Evolutionary conservation across 2,329 filamentous ascomycete species (phyloP).

Genomic region (Davidsoniella eucalypti): DNA sequence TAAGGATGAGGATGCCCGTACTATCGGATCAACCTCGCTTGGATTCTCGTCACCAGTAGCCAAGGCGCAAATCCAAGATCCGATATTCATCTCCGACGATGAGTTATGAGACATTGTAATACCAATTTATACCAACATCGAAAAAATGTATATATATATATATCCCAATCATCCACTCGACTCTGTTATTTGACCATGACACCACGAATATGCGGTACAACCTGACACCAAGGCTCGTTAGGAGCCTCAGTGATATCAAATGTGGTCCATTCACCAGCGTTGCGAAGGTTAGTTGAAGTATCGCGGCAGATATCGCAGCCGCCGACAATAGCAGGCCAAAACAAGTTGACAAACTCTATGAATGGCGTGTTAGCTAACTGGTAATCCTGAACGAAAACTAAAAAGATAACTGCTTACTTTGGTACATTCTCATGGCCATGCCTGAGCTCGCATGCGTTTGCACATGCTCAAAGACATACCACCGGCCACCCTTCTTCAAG

Average conservation of each 20-base stretch:
- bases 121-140: neutral
- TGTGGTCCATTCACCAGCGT: constrained; percentile 33
- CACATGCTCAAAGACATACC: constrained; percentile 50
- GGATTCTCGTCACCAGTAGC: neutral
- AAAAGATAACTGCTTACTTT: constrained; percentile 26
- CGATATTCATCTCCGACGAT: constrained; percentile 24
- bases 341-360: constrained; percentile 31
- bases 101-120: constrained; percentile 19
- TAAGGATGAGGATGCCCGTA: constrained; percentile 13
- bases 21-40: neutral
- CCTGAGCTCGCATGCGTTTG: constrained; percentile 23
- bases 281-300: constrained; percentile 29
- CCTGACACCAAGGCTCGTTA: constrained; percentile 25
- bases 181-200: constrained; percentile 31
- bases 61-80: constrained; percentile 11
- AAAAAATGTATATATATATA: too few species aligned
- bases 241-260: constrained; percentile 29
- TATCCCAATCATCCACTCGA: too few species aligned
- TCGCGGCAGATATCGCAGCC: constrained; percentile 34
- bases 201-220: constrained; percentile 34
- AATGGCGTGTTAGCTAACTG: neutral
- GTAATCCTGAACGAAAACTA: neutral
- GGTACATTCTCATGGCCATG: constrained; percentile 28
- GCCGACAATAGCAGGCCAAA: constrained; percentile 35
- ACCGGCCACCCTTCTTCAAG: constrained; percentile 43